Evolutionary conservation across 441 rosid species (phyloP), one percentile per base, ranked within the genome.

Genomic region (Corymbia calophylla): DNA sequence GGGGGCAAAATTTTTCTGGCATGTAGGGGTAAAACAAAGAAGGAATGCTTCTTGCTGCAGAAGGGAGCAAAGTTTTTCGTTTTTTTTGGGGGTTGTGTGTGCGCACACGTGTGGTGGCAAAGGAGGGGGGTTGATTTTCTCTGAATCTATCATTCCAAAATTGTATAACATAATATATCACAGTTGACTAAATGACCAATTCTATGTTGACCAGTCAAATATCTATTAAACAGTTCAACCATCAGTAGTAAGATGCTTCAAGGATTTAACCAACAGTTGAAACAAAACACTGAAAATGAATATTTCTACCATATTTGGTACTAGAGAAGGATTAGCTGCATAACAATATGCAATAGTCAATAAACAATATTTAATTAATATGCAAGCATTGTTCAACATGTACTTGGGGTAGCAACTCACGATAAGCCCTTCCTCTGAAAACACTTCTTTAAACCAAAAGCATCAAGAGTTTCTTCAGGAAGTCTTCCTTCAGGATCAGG

Each of bases 401-500:
- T 62, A 62, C 14, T 32, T 48, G 31, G 53, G 16, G 84, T 31
- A 31, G 62, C 39, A 77, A 95, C 99, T 96, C 93, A 96, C 99
- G 95, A 94, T 86, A 97, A 94, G 93, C 99, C 99, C 93, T 97
- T 97, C 91, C 93, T 92, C 93, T 91, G 93, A 91, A 97, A 96
- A 87, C 95, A 93, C 88, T 94, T 94, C 95, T 97, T 97, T 90
- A 97, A 92, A 90, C 92, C 97, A 53, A 91, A 88, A 73, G 97
- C 99, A 93, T 90, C 92, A 51, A 96, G 93, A 90, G 98, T 54
- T 91, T 95, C 99, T 92, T 92, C 90, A 51, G 99, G 99, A 91
- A 97, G 94, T 94, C 94, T 95, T 88, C 94, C 98, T 93, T 96
- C 97, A 87, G 97, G 95, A 94, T 97, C 99, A 87, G 97, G 96